phyloP scores from a whole-genome alignment of 2,329 filamentous ascomycete genomes.

The Grosmannia serpens region DNA sequence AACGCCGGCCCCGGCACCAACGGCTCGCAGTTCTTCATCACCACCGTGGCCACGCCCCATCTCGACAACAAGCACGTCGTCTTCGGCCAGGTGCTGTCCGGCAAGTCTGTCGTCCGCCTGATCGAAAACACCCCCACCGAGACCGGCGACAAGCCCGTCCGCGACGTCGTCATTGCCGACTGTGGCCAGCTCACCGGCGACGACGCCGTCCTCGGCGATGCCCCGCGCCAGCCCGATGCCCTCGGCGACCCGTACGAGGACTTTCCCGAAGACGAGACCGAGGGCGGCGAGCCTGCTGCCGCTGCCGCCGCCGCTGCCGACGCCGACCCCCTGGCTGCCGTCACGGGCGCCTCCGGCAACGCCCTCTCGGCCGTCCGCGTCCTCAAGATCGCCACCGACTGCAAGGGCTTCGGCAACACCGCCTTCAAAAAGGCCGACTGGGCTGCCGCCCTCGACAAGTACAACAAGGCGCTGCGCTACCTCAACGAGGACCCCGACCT shows the following conservation, averaged over 20 bases:
- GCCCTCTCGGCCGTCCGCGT: constrained; percentile 56
- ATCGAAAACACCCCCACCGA: constrained; percentile 75
- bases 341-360: constrained; percentile 17
- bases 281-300: constrained; percentile 22
- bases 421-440: constrained; percentile 76
- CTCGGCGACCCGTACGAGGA: constrained; percentile 92
- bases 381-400: constrained; percentile 66
- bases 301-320: background rate
- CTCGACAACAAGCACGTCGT: constrained; percentile 92
- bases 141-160: constrained; percentile 62
- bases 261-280: constrained; percentile 72
- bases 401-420: constrained; percentile 87
- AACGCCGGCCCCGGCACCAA: constrained; percentile 94
- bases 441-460: constrained; percentile 69
- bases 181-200: constrained; percentile 75
- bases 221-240: constrained; percentile 56
- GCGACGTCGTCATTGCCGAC: constrained; percentile 64
- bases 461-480: constrained; percentile 86
- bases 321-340: constrained; percentile 5
- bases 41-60: constrained; percentile 88
- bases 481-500: constrained; percentile 71
- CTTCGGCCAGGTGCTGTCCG: constrained; percentile 85
- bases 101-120: constrained; percentile 81
- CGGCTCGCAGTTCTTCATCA: constrained; percentile 96
- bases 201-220: constrained; percentile 53